A percentile compares a stretch with the other conserved stretches of the same genome.
Conservation (phyloP, 805 yeast genomes). For the Candida sonorensis region DNA sequence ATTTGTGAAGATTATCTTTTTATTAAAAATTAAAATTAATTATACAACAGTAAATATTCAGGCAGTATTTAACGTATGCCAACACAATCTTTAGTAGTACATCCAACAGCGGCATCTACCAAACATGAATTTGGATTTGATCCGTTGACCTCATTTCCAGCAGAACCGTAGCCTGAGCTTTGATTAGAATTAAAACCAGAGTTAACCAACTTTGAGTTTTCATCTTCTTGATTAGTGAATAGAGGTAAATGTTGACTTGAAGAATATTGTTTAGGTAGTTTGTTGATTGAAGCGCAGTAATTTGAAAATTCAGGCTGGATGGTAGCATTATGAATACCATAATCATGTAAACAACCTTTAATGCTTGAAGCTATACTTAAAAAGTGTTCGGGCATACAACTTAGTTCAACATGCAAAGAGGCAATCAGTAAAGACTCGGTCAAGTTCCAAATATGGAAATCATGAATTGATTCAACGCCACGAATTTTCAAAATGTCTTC, state of each 20-base stretch:
- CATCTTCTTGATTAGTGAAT: constrained; percentile 1
- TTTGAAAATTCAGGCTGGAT: constrained; percentile 86
- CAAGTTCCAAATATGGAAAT: constrained; percentile 93
- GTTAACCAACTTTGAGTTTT: constrained; percentile 14
- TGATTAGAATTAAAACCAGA: too few relatives aligned
- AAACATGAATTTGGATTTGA: constrained; percentile 34
- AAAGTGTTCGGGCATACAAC: constrained; percentile 58
- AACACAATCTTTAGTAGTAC: constrained; percentile 41
- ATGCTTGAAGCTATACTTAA: constrained; percentile 66
- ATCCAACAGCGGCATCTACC: constrained; percentile 46
- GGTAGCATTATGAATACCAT: constrained; percentile 88
- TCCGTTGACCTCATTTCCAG: constrained; percentile 16
- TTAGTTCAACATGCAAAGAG: constrained; percentile 78
- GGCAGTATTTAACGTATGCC: not conserved
- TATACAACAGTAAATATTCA: too few relatives aligned
- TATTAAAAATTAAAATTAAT: too few relatives aligned
- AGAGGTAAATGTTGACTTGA: constrained; percentile 11
- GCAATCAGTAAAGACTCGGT: constrained; percentile 85
- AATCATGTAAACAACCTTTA: constrained; percentile 69
- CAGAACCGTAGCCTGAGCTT: constrained; percentile 3
- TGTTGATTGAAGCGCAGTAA: constrained; percentile 24
- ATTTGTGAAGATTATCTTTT: too few relatives aligned
- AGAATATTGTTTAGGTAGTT: constrained; percentile 25
- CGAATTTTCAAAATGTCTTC: constrained; percentile 59
- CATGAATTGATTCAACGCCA: constrained; percentile 83